Conservation (phyloP, 2,329 filamentous ascomycete genomes). For the Trichoderma polysporum region DNA sequence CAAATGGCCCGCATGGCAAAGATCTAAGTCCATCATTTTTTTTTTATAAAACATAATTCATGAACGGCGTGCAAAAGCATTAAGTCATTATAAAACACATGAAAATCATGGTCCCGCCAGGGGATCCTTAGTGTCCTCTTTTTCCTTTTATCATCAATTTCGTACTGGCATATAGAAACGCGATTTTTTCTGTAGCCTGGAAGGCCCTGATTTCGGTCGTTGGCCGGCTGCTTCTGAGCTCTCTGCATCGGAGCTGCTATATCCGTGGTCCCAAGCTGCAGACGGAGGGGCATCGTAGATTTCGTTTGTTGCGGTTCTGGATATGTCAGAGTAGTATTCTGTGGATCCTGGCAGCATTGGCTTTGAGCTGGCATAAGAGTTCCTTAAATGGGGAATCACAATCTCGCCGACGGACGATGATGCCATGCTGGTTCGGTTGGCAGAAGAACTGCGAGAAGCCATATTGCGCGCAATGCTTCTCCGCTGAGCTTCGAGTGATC, state of each 20-base stretch:
- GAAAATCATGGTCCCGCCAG: background rate
- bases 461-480: conserved; percentile 4
- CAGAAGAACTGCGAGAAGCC: conserved; percentile 7
- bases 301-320: background rate
- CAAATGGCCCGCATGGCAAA: conserved; percentile 17
- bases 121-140: background rate
- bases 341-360: conserved; percentile 5
- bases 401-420: conserved; percentile 5
- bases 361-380: conserved; percentile 5
- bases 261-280: conserved; percentile 10
- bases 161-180: conserved; percentile 2
- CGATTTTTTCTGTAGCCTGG: conserved; percentile 18
- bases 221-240: background rate
- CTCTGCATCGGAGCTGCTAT: conserved; percentile 20
- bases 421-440: conserved; percentile 14
- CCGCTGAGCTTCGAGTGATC: background rate
- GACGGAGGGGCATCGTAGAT: background rate
- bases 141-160: background rate
- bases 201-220: conserved; percentile 1
- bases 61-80: conserved; percentile 19
- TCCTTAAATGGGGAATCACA: conserved; percentile 9
- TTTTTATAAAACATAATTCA: conserved; percentile 11
- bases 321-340: conserved; percentile 15
- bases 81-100: conserved; percentile 6
- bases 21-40: background rate